Evolutionary conservation across 805 yeast species (phyloP).

Genomic region (Pichia thaimueangensis): DNA sequence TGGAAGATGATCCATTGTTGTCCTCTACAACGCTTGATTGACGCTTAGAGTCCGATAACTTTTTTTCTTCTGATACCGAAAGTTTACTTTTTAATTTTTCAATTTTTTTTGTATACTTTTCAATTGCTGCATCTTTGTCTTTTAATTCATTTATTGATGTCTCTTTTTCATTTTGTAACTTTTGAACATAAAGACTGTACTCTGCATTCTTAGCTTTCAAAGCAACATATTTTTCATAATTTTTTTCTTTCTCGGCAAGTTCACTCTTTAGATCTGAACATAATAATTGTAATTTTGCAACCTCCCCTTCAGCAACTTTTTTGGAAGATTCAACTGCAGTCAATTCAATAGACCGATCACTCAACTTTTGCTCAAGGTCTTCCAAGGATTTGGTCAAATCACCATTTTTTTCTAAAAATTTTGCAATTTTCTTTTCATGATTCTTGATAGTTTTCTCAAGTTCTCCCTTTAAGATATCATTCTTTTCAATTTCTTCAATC

Average conservation of each 20-base stretch:
- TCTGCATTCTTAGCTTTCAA: slow-evolving; percentile 1
- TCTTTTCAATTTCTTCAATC: background rate
- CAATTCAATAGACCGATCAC: background rate
- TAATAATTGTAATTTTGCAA: slow-evolving; percentile 5
- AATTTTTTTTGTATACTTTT: background rate
- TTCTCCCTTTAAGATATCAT: background rate
- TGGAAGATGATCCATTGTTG: background rate
- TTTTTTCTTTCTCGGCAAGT: slow-evolving; percentile 1
- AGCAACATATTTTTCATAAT: slow-evolving; percentile 2
- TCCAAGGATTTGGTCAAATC: background rate
- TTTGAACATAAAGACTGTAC: background rate
- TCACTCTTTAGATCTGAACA: slow-evolving; percentile 8
- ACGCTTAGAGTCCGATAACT: background rate
- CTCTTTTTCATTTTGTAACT: background rate
- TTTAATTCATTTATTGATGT: background rate
- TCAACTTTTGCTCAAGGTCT: background rate
- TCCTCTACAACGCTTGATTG: background rate
- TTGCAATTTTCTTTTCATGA: background rate
- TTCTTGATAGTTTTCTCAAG: background rate
- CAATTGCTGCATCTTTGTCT: background rate
- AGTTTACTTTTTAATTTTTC: background rate
- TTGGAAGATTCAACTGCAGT: background rate
- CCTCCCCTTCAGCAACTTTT: slow-evolving; percentile 4
- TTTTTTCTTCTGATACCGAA: background rate
- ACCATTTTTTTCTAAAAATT: background rate